Base-by-base conservation (phyloP, 106 monocot species). In the Apostasia ramifera region DNA sequence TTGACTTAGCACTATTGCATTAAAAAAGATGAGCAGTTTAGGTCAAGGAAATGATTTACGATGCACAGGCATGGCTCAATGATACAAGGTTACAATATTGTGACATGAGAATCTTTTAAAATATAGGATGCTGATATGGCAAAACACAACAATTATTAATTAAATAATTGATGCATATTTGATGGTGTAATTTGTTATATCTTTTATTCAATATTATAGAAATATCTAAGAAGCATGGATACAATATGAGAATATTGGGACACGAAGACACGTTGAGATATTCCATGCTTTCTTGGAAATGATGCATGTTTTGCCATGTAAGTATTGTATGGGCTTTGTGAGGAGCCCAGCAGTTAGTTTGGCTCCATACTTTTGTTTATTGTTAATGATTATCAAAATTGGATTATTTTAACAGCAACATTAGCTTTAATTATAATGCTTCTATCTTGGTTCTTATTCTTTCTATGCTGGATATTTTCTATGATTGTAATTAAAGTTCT, bases 31-130 rank as follows among this genome's bases (percentile, higher is more conserved):
- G 15, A 75, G 15, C 40, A 59, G 47, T 37, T 47, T 2, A 61
- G 50, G 7, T 13, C 68, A 61, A 61, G 68, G 44, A 75, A 75
- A 53, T 59, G 68, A 44, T 42, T 44, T 7, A 50, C 26, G 59
- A 51, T 43, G 44, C 41, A 67, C 47, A 45, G 47, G 47, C 40
- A 44, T 40, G 44, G 6, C 4, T 14, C 26, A 26, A 26, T 0
- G 26, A 26, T 26, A 26, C 26, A 26, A 26, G 26, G 26, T 26
- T 26, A 26, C 26, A 26, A 26, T 26, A 26, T 26, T 26, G 26
- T 26, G 26, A 26, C 26, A 26, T 26, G 26, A 26, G 26, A 26
- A 26, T 26, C 26, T 26, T 26, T 26, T 26, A 26, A 26, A 26
- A 26, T 26, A 0, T 0, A 26, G 26, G 26, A 26, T 26, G 26